Conservation (phyloP, 2,329 filamentous ascomycete species). For the Monilinia vaccinii-corymbosi region DNA sequence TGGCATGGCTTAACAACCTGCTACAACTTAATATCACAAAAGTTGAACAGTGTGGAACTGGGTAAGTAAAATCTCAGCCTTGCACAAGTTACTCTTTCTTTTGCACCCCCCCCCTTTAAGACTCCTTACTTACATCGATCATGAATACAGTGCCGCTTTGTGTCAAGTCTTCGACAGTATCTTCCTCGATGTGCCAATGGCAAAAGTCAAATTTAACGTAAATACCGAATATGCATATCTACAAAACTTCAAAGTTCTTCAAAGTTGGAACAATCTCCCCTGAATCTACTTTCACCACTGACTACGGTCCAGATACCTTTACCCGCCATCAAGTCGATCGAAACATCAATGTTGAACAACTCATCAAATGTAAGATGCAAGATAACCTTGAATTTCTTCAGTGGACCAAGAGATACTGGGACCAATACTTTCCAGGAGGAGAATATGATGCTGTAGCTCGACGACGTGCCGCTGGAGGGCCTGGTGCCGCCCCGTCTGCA, state of each 20-base stretch:
- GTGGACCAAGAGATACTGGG: constrained; percentile 95
- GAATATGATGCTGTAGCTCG: constrained; percentile 88
- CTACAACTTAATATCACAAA: constrained; percentile 97
- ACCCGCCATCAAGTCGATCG: constrained; percentile 81
- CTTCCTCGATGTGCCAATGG: constrained; percentile 91
- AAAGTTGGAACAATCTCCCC: constrained; percentile 50
- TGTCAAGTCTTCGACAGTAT: constrained; percentile 99
- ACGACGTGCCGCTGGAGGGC: constrained; percentile 66
- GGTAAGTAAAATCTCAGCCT: constrained; percentile 48
- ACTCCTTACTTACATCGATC: constrained; percentile 6
- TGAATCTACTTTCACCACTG: constrained; percentile 6
- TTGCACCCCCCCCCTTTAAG: constrained; percentile 18
- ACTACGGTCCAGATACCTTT: constrained; percentile 57
- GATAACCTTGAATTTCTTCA: constrained; percentile 99
- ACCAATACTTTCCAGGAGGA: constrained; percentile 93
- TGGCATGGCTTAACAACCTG: constrained; percentile 95
- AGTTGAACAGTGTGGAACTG: constrained; percentile 97
- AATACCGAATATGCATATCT: constrained; percentile 96
- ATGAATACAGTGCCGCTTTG: constrained; percentile 64
- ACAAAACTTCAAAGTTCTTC: constrained; percentile 96
- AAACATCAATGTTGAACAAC: constrained; percentile 75
- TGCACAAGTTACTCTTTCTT: constrained; percentile 25
- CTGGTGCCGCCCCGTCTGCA: constrained; percentile 39
- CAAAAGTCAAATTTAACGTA: constrained; percentile 94
- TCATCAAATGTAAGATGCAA: constrained; percentile 99